phyloP scores from a whole-genome alignment of 2,329 filamentous ascomycete genomes.

The Rutstroemia sp. region DNA sequence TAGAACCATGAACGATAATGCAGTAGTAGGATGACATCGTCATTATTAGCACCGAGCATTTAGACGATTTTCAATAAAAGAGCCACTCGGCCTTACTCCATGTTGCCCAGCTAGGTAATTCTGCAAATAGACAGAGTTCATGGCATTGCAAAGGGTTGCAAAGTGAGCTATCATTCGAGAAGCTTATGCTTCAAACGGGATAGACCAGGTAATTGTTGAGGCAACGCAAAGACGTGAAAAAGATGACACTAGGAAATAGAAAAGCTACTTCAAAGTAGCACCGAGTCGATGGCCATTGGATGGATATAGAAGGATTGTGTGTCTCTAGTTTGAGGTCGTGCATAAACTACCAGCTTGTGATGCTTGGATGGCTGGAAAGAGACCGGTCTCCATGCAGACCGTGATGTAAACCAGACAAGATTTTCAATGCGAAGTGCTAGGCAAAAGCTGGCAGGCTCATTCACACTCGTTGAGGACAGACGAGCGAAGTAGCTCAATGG shows the following conservation, averaged over 20 bases:
- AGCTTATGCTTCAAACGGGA: background rate
- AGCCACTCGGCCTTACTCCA: background rate
- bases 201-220: background rate
- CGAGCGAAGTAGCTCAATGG: background rate
- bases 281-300: too few species aligned
- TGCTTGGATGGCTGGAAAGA: too few species aligned
- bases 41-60: too few species aligned
- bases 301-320: too few species aligned
- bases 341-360: background rate
- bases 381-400: background rate
- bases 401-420: background rate
- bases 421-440: background rate
- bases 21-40: too few species aligned
- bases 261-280: too few species aligned
- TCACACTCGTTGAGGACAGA: background rate
- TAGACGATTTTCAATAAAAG: too few species aligned
- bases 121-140: background rate
- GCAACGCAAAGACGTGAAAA: background rate
- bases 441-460: background rate
- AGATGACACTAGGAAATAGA: background rate
- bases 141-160: background rate
- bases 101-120: background rate
- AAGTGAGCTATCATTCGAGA: background rate
- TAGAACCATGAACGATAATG: too few species aligned
- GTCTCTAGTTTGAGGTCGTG: too few species aligned